These are phyloP conservation scores for Gossypioides kirkii DNA, from an alignment of 345 rosid genomes.

Conservation along the genomic window DNA sequence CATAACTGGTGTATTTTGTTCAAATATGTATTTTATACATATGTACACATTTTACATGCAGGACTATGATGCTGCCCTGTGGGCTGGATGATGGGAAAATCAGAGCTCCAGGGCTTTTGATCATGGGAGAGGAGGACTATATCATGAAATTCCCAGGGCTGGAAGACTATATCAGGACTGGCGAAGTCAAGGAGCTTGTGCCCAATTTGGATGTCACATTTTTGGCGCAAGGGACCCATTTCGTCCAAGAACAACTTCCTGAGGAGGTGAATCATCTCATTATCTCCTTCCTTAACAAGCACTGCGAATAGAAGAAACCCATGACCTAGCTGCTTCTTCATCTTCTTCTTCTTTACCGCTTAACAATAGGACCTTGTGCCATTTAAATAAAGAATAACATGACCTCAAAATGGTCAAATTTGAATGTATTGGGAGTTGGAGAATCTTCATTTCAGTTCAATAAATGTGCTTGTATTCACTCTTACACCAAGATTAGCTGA, in stretches of 20 bases:
- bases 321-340: background rate
- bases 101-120: background rate
- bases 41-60: background rate
- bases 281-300: conserved; percentile 4
- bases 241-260: conserved; percentile 14
- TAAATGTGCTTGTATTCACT: background rate
- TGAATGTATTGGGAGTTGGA: background rate
- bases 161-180: conserved; percentile 8
- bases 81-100: conserved; percentile 7
- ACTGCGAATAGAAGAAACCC: background rate
- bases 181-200: conserved; percentile 4
- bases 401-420: background rate
- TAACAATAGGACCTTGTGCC: background rate
- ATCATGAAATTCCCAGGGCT: conserved; percentile 6
- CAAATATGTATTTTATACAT: background rate
- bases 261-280: conserved; percentile 14
- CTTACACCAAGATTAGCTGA: background rate
- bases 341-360: background rate
- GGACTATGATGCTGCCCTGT: conserved; percentile 1
- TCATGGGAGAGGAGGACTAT: conserved; percentile 8
- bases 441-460: background rate
- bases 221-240: background rate
- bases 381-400: background rate
- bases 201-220: conserved; percentile 8
- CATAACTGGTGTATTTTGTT: background rate